Base-by-base conservation (phyloP, 2,329 filamentous ascomycete genomes). In the Trichoderma koningiopsis region DNA sequence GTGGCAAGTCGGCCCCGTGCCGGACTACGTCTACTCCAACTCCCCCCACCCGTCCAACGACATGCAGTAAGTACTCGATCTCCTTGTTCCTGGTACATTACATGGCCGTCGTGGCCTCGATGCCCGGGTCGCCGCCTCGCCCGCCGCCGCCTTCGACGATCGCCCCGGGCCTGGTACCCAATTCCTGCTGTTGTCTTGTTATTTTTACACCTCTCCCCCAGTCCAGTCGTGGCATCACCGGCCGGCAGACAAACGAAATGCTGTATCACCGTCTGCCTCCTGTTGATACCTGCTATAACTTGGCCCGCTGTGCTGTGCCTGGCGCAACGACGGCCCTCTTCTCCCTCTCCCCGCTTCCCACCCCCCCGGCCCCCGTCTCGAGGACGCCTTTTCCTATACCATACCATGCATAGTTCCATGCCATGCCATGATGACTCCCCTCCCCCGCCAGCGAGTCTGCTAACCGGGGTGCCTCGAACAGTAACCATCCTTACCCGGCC, bases 1-100 rank as follows among this genome's bases (percentile, higher is more conserved):
- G 80, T 88, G 86, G 86, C 84, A 87, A 79, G 84, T 88, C 79
- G 85, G 85, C 81, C 85, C 85, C 74, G 83, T 88, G 80, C 85
- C 85, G 81, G 85, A 87, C 79, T 86, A 87, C 81, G 83, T 87
- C 75, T 87, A 86, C 81, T 80, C 83, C 77, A 85, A 83, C 79
- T 81, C 81, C 79, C 81, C 84, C 75, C 84, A 85, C 75, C 84
- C 84, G 76, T 81, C 83, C 74, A 85, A 83, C 80, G 84, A 86
- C 73, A 85, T 87, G 79, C 85, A 87, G 86, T 88, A 82, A 87
- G 86, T 87, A 82, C 77, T 77, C 79, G 77, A 70, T 78, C 70
- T 74, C 70, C 70, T 77, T 78, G 74, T 77, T 72, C 74, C 75
- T 72, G 73, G 74, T 76, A 76, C 77, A 61, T 77, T 76, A 76